A percentile compares a stretch with the other conserved stretches of the same genome.
Conservation (phyloP, 2,329 filamentous ascomycete species). For the Cladosporium phlei region DNA sequence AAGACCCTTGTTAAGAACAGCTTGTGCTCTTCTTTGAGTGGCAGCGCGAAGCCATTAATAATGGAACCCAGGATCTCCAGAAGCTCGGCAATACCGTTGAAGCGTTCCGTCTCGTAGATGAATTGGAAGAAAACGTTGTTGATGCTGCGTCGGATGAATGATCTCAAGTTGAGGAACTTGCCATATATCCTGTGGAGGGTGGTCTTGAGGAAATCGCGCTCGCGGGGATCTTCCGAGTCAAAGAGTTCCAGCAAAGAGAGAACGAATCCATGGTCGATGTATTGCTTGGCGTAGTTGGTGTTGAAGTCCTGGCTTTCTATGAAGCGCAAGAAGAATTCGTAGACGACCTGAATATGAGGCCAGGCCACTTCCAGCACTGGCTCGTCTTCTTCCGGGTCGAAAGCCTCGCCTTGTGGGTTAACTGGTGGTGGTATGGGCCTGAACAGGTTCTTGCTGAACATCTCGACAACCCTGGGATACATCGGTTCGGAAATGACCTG, state of each 20-base stretch:
- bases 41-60: constrained; percentile 96
- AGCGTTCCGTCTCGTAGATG: constrained; percentile 95
- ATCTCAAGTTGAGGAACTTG: constrained; percentile 95
- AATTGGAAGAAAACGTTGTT: constrained; percentile 99
- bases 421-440: constrained; percentile 93
- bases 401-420: constrained; percentile 96
- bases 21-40: constrained; percentile 97
- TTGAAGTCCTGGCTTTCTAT: constrained; percentile 99
- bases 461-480: constrained; percentile 97
- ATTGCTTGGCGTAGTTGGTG: constrained; percentile 97
- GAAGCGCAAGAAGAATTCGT: constrained; percentile 98
- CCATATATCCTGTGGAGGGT: constrained; percentile 97
- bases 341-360: constrained; percentile 99
- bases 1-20: constrained; percentile 91
- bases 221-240: constrained; percentile 93
- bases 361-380: constrained; percentile 96
- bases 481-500: constrained; percentile 98
- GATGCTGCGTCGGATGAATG: constrained; percentile 95
- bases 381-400: constrained; percentile 97
- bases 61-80: constrained; percentile 96
- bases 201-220: constrained; percentile 96
- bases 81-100: constrained; percentile 95
- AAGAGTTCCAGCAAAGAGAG: constrained; percentile 93
- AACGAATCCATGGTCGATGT: constrained; percentile 97
- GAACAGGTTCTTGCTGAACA: constrained; percentile 99